Conservation (phyloP, 2,329 filamentous ascomycete species). For the Xylariaceae sp. region DNA sequence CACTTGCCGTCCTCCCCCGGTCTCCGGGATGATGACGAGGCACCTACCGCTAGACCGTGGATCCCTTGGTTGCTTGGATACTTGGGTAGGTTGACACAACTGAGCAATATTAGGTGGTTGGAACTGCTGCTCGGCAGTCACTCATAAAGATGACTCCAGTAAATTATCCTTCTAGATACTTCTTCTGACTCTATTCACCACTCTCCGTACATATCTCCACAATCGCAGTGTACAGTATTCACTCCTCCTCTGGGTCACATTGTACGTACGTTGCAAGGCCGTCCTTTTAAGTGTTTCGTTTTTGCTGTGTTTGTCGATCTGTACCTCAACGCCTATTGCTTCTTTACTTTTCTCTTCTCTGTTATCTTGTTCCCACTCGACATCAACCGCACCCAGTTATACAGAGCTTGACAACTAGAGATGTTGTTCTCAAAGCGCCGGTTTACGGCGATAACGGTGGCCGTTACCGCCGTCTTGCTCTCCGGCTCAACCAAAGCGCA, state of each 20-base stretch:
- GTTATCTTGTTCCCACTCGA: neutral
- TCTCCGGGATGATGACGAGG: constrained; percentile 31
- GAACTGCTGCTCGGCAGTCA: constrained; percentile 26
- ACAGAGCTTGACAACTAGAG: constrained; percentile 1
- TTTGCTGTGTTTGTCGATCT: constrained; percentile 19
- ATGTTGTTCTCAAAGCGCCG: constrained; percentile 34
- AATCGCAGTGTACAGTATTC: constrained; percentile 11
- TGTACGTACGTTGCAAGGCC: neutral
- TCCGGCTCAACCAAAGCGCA: constrained; percentile 34
- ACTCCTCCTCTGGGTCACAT: neutral
- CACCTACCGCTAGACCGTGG: constrained; percentile 13
- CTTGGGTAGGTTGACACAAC: constrained; percentile 8
- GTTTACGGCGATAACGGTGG: constrained; percentile 26
- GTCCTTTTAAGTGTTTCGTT: neutral
- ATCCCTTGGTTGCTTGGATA: constrained; percentile 9
- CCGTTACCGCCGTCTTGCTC: constrained; percentile 31
- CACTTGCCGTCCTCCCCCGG: no score
- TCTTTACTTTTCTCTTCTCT: neutral
- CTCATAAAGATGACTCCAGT: no score
- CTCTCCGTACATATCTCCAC: constrained; percentile 21
- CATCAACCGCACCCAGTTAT: neutral
- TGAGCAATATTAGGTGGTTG: constrained; percentile 39
- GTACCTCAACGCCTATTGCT: constrained; percentile 9
- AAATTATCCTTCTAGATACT: no score
- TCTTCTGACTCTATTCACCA: constrained; percentile 10